Base-by-base conservation (phyloP, 495 filamentous ascomycete species). In the Aspergillus sparsus region DNA sequence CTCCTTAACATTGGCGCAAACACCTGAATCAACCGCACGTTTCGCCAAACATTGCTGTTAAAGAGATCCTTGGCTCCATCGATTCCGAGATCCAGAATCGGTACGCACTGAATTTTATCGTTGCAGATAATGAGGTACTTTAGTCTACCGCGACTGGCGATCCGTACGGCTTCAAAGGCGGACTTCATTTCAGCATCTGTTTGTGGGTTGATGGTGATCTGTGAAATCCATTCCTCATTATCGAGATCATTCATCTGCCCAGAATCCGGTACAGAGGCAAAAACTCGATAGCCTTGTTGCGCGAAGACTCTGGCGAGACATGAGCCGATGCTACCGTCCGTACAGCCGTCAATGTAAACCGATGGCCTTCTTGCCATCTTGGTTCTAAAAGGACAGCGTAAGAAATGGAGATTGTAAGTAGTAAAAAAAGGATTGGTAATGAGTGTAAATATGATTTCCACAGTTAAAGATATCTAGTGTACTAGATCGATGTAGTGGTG, bases 71-170 rank as follows among this genome's bases (percentile, higher is more conserved):
- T 74, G 0, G 73, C 71, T 6, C 69, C 71, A 8, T 73, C 73
- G 2, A 85, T 53, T 41, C 75, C 68, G 3, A 77, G 62, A 62
- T 88, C 85, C 0, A 77, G 33, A 33, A 82, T 63, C 10, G 74
- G 80, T 66, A 78, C 75, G 58, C 64, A 64, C 34, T 74, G 75
- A 47, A 65, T 67, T n/a, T 62, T 50, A 15, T 79, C 83, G 49
- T 83, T 81, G 58, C 86, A 86, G 64, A 87, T 86, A 46, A 87
- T 68, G 6, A 87, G 73, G 18, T 79, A 67, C 51, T 83, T 77
- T 7, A 87, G 73, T 12, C 52, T 58, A 3, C 68, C 68, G 7
- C 44, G 57, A 0, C 64, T 68, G 16, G 55, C 55, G 3, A 57
- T 67, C 6, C 13, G 15, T 36, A 68, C 60, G 0, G 9, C 37